Evolutionary conservation across 257 asterid genomes (phyloP).

Genomic region (Solanum okadae): DNA sequence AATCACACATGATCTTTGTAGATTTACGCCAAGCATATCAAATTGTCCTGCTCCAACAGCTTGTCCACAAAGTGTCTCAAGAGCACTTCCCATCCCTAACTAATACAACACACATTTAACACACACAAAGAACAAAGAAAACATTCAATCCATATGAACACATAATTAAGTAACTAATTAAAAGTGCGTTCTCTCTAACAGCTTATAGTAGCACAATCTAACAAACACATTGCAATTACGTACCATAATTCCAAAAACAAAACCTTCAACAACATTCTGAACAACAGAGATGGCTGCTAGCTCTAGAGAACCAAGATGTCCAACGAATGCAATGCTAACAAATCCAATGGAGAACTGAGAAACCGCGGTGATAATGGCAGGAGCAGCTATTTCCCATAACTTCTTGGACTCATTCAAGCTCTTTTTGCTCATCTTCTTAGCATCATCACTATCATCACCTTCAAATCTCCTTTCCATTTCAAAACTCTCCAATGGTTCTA

Average conservation of each 20-base stretch:
- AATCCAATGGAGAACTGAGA: slow-evolving; percentile 67
- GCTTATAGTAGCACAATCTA: background rate
- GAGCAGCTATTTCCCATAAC: slow-evolving; percentile 65
- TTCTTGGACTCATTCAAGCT: slow-evolving; percentile 39
- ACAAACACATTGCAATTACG: background rate
- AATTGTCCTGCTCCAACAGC: slow-evolving; percentile 72
- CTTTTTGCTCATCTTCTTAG: background rate
- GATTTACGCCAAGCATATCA: slow-evolving; percentile 58
- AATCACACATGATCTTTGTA: slow-evolving; percentile 71
- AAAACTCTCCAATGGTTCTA: background rate
- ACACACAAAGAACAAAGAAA: background rate
- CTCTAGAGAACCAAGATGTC: slow-evolving; percentile 65
- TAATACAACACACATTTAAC: slow-evolving; percentile 20
- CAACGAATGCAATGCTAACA: slow-evolving; percentile 65
- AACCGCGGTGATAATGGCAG: slow-evolving; percentile 53
- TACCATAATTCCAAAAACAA: slow-evolving; percentile 75
- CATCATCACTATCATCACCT: background rate
- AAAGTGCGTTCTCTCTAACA: background rate
- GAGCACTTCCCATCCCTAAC: slow-evolving; percentile 97
- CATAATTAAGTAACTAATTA: background rate
- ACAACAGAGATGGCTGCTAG: slow-evolving; percentile 79
- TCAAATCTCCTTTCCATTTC: background rate
- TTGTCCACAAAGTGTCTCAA: slow-evolving; percentile 84
- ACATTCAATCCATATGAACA: background rate
- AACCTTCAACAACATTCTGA: slow-evolving; percentile 78